Conservation (phyloP, 192 early-diverging fungal genomes). For the Coemansia sp. region DNA sequence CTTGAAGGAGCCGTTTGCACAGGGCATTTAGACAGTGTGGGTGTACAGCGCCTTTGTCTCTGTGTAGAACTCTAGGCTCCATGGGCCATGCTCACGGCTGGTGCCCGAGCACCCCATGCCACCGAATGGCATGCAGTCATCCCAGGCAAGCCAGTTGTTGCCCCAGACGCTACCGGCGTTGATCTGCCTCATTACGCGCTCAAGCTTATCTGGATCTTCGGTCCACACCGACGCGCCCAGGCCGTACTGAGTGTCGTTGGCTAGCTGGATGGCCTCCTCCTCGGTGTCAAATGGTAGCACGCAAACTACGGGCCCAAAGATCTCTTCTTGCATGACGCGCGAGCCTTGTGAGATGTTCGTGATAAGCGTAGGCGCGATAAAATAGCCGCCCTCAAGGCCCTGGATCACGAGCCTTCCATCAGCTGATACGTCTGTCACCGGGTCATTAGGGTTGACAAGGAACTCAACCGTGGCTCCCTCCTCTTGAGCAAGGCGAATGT, state of each 20-base stretch:
- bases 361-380: conserved; percentile 77
- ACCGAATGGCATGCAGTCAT: conserved; percentile 78
- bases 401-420: conserved; percentile 40
- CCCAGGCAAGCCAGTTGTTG: conserved; percentile 73
- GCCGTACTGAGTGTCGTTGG: conserved; percentile 74
- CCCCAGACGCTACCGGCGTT: conserved; percentile 75
- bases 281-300: conserved; percentile 71
- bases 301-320: conserved; percentile 84
- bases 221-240: conserved; percentile 77
- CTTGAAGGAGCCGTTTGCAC: no score
- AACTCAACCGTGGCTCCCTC: conserved; percentile 62
- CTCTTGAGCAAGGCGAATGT: conserved; percentile 62
- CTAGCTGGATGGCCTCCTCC: conserved; percentile 69
- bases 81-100: conserved; percentile 65
- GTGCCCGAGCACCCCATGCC: conserved; percentile 61
- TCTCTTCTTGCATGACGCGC: conserved; percentile 69
- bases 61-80: conserved; percentile 67
- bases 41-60: conserved; percentile 48
- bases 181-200: conserved; percentile 61
- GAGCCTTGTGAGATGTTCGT: conserved; percentile 51
- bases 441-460: conserved; percentile 27
- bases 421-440: conserved; percentile 34
- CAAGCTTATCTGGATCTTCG: conserved; percentile 56
- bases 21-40: neutral
- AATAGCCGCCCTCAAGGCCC: conserved; percentile 68